A percentile compares a stretch with the other conserved stretches of the same genome.
Evolutionary conservation across 306 rosid species (phyloP).

Genomic region (Morella rubra): DNA sequence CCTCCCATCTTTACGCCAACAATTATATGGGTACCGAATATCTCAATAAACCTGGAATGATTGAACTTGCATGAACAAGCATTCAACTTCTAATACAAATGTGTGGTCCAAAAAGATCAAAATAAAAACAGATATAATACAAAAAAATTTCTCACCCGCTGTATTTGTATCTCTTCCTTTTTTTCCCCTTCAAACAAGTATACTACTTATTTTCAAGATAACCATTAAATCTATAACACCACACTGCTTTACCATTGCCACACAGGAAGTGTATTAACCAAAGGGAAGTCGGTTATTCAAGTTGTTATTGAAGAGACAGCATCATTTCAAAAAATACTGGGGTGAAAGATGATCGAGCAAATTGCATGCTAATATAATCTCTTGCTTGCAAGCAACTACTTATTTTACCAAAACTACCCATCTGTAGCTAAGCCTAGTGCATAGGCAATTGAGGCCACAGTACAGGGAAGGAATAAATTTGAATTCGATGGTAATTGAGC

Average conservation of each 20-base stretch:
- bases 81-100: not conserved
- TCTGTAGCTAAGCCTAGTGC: not conserved
- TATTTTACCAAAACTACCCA: too few species aligned
- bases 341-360: not conserved
- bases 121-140: too few species aligned
- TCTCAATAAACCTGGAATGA: constrained; percentile 75
- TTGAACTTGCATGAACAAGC: not conserved
- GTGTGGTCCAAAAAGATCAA: not conserved
- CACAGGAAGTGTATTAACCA: not conserved
- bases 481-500: not conserved
- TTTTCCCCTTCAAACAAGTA: not conserved
- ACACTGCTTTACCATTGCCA: not conserved
- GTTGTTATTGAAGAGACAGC: too few species aligned
- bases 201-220: not conserved
- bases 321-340: not conserved
- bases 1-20: constrained; percentile 99
- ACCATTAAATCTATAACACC: not conserved
- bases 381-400: not conserved
- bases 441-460: not conserved
- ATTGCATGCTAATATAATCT: not conserved
- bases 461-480: too few species aligned
- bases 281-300: not conserved
- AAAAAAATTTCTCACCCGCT: not conserved
- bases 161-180: not conserved
- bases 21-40: constrained; percentile 88